Percentiles rank a stretch among this genome's conserved stretches.
These are phyloP conservation scores for Aspergillus unguis DNA, from an alignment of 2,329 filamentous ascomycete genomes.

Conservation along the genomic window DNA sequence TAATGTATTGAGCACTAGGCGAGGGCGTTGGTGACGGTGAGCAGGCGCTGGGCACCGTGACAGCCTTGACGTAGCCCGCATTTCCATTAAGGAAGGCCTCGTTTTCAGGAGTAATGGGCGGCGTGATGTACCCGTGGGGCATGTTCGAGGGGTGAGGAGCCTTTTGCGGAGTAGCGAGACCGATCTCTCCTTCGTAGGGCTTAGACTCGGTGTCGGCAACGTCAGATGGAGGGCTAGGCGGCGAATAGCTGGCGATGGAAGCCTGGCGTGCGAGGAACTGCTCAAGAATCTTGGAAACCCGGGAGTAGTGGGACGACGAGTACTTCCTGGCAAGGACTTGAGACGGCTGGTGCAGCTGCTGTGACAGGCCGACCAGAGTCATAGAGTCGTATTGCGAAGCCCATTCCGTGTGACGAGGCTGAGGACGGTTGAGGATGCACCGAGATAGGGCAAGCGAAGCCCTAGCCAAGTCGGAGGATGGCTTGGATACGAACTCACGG, in stretches of 20 bases:
- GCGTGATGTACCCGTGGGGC: slow-evolving; percentile 46
- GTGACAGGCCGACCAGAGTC: slow-evolving; percentile 59
- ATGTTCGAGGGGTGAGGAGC: slow-evolving; percentile 31
- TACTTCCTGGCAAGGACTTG: slow-evolving; percentile 67
- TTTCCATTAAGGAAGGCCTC: slow-evolving; percentile 39
- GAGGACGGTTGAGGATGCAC: slow-evolving; percentile 77
- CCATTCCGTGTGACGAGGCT: slow-evolving; percentile 74
- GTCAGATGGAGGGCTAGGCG: slow-evolving; percentile 42
- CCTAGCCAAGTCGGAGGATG: slow-evolving; percentile 85
- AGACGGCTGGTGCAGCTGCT: slow-evolving; percentile 65
- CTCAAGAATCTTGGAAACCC: slow-evolving; percentile 62
- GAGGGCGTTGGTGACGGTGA: slow-evolving; percentile 39
- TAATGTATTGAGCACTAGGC: slow-evolving; percentile 35
- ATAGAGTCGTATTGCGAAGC: slow-evolving; percentile 53
- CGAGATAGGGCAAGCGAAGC: slow-evolving; percentile 81
- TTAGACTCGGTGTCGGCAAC: slow-evolving; percentile 34
- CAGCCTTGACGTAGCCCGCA: slow-evolving; percentile 30
- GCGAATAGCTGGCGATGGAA: slow-evolving; percentile 49
- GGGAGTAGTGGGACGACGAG: slow-evolving; percentile 61
- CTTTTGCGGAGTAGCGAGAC: slow-evolving; percentile 45
- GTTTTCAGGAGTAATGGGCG: slow-evolving; percentile 47
- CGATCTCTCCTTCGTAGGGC: slow-evolving; percentile 40
- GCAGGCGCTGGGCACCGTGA: slow-evolving; percentile 28
- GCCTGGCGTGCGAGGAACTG: slow-evolving; percentile 64
- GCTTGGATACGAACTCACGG: slow-evolving; percentile 91